Conservation (phyloP, 1,139 yeast genomes). For the Blastobotrys elegans region DNA sequence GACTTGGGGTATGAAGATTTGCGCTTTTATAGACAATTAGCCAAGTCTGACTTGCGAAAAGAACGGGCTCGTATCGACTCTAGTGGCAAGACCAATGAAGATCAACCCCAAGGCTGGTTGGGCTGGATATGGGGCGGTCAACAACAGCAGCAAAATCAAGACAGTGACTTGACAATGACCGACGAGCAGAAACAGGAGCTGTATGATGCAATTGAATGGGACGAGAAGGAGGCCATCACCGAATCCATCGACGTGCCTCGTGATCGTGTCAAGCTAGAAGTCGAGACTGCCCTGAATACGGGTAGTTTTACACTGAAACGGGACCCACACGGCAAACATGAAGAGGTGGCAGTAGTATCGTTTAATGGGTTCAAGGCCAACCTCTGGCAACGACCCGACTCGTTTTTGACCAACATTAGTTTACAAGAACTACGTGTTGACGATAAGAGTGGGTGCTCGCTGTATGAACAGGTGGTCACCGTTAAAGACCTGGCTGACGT, state of each 20-base stretch:
- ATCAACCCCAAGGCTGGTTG: slow-evolving; percentile 27
- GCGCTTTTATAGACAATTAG: slow-evolving; percentile 76
- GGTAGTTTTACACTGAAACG: slow-evolving; percentile 69
- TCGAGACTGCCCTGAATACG: slow-evolving; percentile 61
- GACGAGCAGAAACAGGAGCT: slow-evolving; percentile 57
- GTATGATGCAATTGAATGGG: slow-evolving; percentile 90
- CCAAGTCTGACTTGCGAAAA: slow-evolving; percentile 60
- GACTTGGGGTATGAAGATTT: slow-evolving; percentile 71
- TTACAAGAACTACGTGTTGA: slow-evolving; percentile 78
- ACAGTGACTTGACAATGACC: slow-evolving; percentile 35
- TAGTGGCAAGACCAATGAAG: slow-evolving; percentile 8
- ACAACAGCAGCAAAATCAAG: slow-evolving; percentile 24
- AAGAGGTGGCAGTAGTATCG: slow-evolving; percentile 65
- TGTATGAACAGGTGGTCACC: slow-evolving; percentile 83
- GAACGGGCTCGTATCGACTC: too few relatives aligned
- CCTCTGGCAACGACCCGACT: slow-evolving; percentile 72
- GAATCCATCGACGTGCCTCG: slow-evolving; percentile 64
- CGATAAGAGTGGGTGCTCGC: slow-evolving; percentile 71
- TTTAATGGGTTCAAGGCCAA: slow-evolving; percentile 81
- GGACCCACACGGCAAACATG: slow-evolving; percentile 29
- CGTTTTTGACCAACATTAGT: slow-evolving; percentile 65
- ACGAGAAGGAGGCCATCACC: slow-evolving; percentile 54
- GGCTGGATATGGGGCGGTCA: slow-evolving; percentile 37
- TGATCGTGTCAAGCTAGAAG: slow-evolving; percentile 62
- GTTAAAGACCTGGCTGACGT: slow-evolving; percentile 52